Evolutionary conservation across 2,329 filamentous ascomycete genomes (phyloP), one percentile per base, ranked within the genome.

Genomic region (Calonectria ilicicola): DNA sequence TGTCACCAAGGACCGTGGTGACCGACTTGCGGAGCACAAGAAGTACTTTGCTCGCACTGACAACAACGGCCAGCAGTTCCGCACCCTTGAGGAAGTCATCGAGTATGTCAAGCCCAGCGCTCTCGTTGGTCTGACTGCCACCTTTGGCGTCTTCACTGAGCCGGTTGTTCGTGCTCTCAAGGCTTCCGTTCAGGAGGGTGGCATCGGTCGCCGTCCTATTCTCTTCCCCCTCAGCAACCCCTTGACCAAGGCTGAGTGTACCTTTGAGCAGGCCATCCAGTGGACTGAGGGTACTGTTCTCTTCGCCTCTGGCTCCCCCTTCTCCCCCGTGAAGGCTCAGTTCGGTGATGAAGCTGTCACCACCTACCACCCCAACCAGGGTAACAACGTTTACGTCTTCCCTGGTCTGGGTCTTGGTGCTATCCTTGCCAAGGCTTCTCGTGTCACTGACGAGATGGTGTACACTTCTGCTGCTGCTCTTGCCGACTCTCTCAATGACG

Each of bases 171-270:
- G 92, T 74, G 90, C 90, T n/a, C 86, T 93, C 74, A 92, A 92
- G 86, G 87, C 87, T 5, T 91, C 90, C 2, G 91, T 93, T 40
- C 90, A 93, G 76, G 86, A 89, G 44, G 89, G 90, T 63, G 91
- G 91, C 63, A 82, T 91, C 77, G 95, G 95, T 84, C 91, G 95
- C 75, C 89, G 91, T 75, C 96, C 97, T 74, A 96, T 98, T 81
- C 93, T 98, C 80, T 98, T 99, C 91, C 96, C 96, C 67, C 92
- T 99, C 51, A 98, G 95, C 85, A 98, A 99, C 87, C 97, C 97
- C 63, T 92, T 96, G 65, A 96, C 93, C 86, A 98, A 98, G 89
- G 97, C 96, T 10, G 97, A 99, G 87, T 98, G 97, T 87, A 98
- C 95, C 19, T 98, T 97, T 81, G 96, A 98, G 88, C 94, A 97